A percentile compares a stretch with the other conserved stretches of the same genome.
Conservation (phyloP, 306 rosid genomes). For the Trifolium pratense region DNA sequence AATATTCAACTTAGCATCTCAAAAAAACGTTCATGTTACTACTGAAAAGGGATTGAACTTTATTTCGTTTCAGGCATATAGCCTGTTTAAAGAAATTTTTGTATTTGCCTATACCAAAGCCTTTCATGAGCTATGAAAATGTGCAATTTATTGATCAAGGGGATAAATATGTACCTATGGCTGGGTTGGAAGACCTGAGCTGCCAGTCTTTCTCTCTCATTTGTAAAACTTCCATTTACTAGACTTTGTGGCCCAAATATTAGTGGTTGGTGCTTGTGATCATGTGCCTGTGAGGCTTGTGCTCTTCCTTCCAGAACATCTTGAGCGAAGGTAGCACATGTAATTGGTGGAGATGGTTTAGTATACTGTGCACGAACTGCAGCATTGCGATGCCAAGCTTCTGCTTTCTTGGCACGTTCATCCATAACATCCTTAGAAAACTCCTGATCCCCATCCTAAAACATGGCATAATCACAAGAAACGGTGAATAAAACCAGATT, state of each 20-base stretch:
- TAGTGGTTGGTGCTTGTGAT: constrained; percentile 91
- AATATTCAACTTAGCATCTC: constrained; percentile 45
- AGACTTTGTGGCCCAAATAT: constrained; percentile 96
- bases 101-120: constrained; percentile 10
- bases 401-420: constrained; percentile 80
- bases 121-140: constrained; percentile 12
- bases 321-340: constrained; percentile 97
- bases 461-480: constrained; percentile 34
- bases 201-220: constrained; percentile 84
- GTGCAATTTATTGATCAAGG: constrained; percentile 16
- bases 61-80: constrained; percentile 20
- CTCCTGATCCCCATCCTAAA: constrained; percentile 74
- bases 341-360: constrained; percentile 77
- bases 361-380: constrained; percentile 63
- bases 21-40: constrained; percentile 14
- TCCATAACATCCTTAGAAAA: constrained; percentile 76
- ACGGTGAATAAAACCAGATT: constrained; percentile 6
- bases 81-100: background rate
- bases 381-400: constrained; percentile 83
- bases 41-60: constrained; percentile 5
- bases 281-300: constrained; percentile 74
- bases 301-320: constrained; percentile 99
- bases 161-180: constrained; percentile 47
- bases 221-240: constrained; percentile 73
- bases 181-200: constrained; percentile 96